Evolutionary conservation across 192 early-diverging fungal species (phyloP).

Genomic region (Lunasporangiospora selenospora): DNA sequence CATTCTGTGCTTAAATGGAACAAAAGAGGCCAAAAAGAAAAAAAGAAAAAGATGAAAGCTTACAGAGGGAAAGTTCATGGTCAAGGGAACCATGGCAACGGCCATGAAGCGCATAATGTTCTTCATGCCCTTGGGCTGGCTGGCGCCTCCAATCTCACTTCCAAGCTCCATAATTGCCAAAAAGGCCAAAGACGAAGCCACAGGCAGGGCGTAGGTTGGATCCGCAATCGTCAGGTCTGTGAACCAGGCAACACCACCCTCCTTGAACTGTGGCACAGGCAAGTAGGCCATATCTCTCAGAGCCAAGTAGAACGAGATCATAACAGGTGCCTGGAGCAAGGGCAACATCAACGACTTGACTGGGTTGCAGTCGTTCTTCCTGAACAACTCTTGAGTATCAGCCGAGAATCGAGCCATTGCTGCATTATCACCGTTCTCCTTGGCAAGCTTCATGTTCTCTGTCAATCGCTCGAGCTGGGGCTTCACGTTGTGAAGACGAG

Average conservation of each 20-base stretch:
- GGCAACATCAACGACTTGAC: constrained; percentile 66
- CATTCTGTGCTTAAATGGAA: neutral
- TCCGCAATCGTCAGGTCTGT: constrained; percentile 82
- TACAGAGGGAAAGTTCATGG: constrained; percentile 49
- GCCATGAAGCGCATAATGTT: constrained; percentile 51
- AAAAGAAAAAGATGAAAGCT: constrained; percentile 18
- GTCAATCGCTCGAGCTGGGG: constrained; percentile 73
- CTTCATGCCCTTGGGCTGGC: constrained; percentile 37
- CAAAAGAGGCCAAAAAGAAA: constrained; percentile 9
- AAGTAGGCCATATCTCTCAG: constrained; percentile 80
- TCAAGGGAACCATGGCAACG: constrained; percentile 45
- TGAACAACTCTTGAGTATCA: constrained; percentile 69
- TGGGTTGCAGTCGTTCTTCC: constrained; percentile 68
- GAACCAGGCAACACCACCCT: constrained; percentile 86
- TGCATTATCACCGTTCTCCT: constrained; percentile 60
- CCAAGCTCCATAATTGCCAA: constrained; percentile 74
- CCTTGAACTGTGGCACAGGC: constrained; percentile 81
- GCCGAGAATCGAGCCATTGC: constrained; percentile 50
- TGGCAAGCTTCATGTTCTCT: constrained; percentile 68
- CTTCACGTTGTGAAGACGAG: constrained; percentile 72
- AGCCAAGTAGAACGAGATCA: constrained; percentile 87
- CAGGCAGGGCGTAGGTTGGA: constrained; percentile 84
- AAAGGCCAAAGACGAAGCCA: constrained; percentile 71
- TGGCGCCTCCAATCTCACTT: constrained; percentile 38
- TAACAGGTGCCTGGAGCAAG: constrained; percentile 78